Base-by-base conservation (phyloP, 768 basidiomycete genomes). In the Lactifluus rugatus region DNA sequence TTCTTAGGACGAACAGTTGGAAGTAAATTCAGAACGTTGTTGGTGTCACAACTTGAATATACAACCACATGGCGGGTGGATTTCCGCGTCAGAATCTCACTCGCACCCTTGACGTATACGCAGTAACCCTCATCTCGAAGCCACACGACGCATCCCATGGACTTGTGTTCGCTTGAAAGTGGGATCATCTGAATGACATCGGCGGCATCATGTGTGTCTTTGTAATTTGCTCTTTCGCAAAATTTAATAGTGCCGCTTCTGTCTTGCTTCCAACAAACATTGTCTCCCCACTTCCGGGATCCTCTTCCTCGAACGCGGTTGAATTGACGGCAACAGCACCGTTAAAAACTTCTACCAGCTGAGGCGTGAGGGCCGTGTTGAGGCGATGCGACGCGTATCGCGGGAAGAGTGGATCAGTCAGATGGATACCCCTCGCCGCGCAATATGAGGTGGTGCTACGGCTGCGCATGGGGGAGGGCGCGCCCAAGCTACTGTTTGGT, bases 241-340 rank as follows among this genome's bases (percentile, higher is more conserved):
- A 91, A 64, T 82, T 78, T 16, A 98, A 76, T 17, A 98, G 77
- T 1, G 94, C 93, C 1, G 88, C 91, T 74, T 97, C 95, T 1
- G 95, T 98, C 78, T 98, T 98, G 75, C 82, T 89, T 11, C 95
- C 95, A 48, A 96, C 77, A 67, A 97, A 93, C 23, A 79, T 70
- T 19, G 67, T 56, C 62, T 81, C 73, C 31, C 80, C 82, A 1
- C 78, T 81, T 51, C 81, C 82, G 11, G 80, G 73, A 64, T 89
- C 79, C 31, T 65, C 69, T 65, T 93, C 91, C 72, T 95, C 87
- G 70, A 97, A 97, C 11, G 95, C 95, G 7, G 94, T 96, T 2
- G 92, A 93, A 72, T 97, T 97, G 70, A 94, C 73, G n/a, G 90
- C 83, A 63, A 98, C 88, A 3, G 91, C 82, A 42, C 85, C 82